Conservation (phyloP, 2,329 filamentous ascomycete genomes). For the Lachnellula subtilissima region DNA sequence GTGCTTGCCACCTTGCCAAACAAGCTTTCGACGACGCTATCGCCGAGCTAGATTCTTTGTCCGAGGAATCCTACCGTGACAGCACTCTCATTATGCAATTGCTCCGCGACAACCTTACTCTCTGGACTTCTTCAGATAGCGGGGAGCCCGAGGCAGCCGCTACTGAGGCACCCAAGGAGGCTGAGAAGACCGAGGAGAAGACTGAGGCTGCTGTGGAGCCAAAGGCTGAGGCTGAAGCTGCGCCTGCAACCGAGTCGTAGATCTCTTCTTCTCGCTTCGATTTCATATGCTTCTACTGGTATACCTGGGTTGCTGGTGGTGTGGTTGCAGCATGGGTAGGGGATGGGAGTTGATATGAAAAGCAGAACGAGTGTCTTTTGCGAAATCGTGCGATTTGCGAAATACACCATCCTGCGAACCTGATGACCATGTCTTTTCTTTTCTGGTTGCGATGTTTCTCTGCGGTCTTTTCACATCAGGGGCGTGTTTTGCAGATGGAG, state of each 20-base stretch:
- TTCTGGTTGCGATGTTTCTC: constrained; percentile 31
- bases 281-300: constrained; percentile 34
- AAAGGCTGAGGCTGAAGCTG: constrained; percentile 26
- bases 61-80: constrained; percentile 97
- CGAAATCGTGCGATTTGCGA: constrained; percentile 30
- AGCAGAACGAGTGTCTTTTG: constrained; percentile 31
- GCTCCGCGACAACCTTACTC: constrained; percentile 93
- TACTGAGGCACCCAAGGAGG: constrained; percentile 60
- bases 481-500: constrained; percentile 25
- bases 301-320: constrained; percentile 30
- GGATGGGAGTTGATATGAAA: constrained; percentile 35
- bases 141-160: constrained; percentile 64
- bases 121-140: constrained; percentile 94
- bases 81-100: constrained; percentile 99
- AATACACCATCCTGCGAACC: constrained; percentile 34
- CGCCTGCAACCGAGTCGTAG: constrained; percentile 52
- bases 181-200: constrained; percentile 46
- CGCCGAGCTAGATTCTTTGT: constrained; percentile 92
- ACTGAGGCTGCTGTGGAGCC: constrained; percentile 25
- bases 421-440: constrained; percentile 34
- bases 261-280: constrained; percentile 36
- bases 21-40: constrained; percentile 99
- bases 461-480: constrained; percentile 25
- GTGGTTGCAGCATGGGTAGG: constrained; percentile 31
- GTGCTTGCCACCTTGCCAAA: constrained; percentile 97